Evolutionary conservation across 805 yeast genomes (phyloP).

Genomic region (Trichomonascus vanleenenianus): DNA sequence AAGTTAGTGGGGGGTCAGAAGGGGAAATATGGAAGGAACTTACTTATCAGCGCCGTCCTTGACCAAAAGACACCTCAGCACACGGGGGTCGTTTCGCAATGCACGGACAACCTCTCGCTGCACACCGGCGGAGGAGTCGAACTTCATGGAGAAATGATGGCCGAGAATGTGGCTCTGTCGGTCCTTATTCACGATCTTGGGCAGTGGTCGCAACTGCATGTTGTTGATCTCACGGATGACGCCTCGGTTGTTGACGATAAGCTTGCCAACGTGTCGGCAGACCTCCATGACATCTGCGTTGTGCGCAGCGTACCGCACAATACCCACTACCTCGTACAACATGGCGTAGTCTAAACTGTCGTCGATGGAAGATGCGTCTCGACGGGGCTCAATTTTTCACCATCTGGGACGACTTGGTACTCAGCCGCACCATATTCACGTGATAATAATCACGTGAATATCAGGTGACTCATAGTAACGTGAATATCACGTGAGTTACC

Average conservation of each 20-base stretch:
- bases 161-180: slow-evolving; percentile 90
- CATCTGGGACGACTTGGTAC: not conserved
- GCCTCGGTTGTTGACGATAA: slow-evolving; percentile 84
- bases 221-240: slow-evolving; percentile 79
- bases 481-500: too few species aligned
- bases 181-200: slow-evolving; percentile 73
- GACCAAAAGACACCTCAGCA: slow-evolving; percentile 67
- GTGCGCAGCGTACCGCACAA: slow-evolving; percentile 68
- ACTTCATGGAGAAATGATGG: slow-evolving; percentile 74
- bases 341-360: too few species aligned
- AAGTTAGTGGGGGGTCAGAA: too few species aligned
- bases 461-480: not conserved
- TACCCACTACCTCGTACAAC: slow-evolving; percentile 87
- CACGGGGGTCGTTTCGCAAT: slow-evolving; percentile 81
- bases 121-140: slow-evolving; percentile 79
- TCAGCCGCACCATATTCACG: not conserved
- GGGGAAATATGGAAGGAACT: too few species aligned
- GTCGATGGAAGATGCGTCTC: not conserved
- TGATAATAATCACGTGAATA: not conserved
- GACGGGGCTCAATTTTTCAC: slow-evolving; percentile 1
- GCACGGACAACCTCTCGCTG: slow-evolving; percentile 80
- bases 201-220: slow-evolving; percentile 70
- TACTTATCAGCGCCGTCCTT: slow-evolving; percentile 32
- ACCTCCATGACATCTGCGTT: slow-evolving; percentile 57
- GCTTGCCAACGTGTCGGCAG: slow-evolving; percentile 66